Conservation (phyloP, 192 early-diverging fungal species). For the Podochytrium sp. region DNA sequence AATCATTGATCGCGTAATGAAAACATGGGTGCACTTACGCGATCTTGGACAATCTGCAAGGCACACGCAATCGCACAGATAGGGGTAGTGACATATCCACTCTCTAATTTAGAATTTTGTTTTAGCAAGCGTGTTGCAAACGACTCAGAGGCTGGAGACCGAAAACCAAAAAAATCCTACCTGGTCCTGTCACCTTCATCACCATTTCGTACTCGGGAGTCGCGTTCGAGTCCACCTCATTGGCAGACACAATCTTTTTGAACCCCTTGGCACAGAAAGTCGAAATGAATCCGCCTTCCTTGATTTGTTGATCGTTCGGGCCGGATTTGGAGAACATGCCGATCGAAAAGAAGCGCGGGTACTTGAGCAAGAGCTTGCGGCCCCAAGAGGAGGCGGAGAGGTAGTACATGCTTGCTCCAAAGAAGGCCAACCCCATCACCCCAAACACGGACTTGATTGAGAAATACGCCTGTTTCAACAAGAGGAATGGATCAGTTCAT, state of each 20-base stretch:
- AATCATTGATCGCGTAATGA: no score
- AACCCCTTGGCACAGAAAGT: constrained; percentile 62
- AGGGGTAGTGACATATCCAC: constrained; percentile 69
- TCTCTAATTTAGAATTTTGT: no score
- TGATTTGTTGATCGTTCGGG: constrained; percentile 58
- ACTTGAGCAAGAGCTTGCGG: constrained; percentile 56
- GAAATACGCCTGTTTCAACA: constrained; percentile 69
- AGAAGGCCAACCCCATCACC: constrained; percentile 31
- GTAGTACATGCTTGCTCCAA: constrained; percentile 53
- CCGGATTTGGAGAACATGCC: constrained; percentile 56
- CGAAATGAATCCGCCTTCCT: constrained; percentile 55
- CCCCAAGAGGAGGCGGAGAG: constrained; percentile 56
- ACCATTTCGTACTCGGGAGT: constrained; percentile 42
- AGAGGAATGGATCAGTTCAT: constrained; percentile 49
- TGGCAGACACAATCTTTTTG: constrained; percentile 6
- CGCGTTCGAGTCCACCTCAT: background rate
- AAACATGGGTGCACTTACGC: no score
- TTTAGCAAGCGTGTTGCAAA: background rate
- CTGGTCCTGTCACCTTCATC: constrained; percentile 60
- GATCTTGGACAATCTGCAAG: constrained; percentile 49
- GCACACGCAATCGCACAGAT: constrained; percentile 60
- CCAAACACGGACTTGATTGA: constrained; percentile 46
- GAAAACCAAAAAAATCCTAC: background rate
- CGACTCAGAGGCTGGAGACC: background rate
- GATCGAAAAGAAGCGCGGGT: constrained; percentile 62